Percentiles rank a stretch among this genome's conserved stretches.
Evolutionary conservation across 441 rosid genomes (phyloP).

Genomic region (Aquilaria agallochum): DNA sequence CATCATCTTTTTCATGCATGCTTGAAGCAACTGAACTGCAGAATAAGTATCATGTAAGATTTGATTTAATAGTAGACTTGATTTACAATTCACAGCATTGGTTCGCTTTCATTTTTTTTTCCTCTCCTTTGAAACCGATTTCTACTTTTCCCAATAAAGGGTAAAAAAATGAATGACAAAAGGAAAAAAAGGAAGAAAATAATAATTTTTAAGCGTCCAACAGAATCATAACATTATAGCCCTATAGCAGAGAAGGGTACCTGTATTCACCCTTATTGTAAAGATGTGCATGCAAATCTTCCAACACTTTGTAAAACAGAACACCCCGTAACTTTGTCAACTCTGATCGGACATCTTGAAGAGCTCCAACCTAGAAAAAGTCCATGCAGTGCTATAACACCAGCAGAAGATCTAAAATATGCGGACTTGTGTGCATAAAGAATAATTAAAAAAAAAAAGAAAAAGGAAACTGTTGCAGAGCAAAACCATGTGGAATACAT

Average conservation of each 20-base stretch:
- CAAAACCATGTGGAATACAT: too few relatives aligned
- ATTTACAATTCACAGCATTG: too few relatives aligned
- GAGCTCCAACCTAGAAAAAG: slow-evolving; percentile 86
- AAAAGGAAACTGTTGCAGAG: too few relatives aligned
- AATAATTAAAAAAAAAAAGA: background rate
- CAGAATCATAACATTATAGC: background rate
- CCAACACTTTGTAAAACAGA: slow-evolving; percentile 81
- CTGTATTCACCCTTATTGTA: slow-evolving; percentile 97
- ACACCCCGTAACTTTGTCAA: slow-evolving; percentile 84
- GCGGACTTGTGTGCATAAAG: slow-evolving; percentile 3
- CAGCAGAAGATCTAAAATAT: slow-evolving; percentile 11
- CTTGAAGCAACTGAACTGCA: slow-evolving; percentile 78
- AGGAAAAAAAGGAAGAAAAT: too few relatives aligned
- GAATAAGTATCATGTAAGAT: slow-evolving; percentile 1
- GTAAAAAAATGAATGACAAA: too few relatives aligned
- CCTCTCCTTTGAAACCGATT: too few relatives aligned
- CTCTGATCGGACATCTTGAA: slow-evolving; percentile 99
- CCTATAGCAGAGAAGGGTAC: slow-evolving; percentile 27
- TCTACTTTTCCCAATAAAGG: too few relatives aligned
- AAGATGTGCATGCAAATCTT: slow-evolving; percentile 95
- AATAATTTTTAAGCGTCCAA: too few relatives aligned
- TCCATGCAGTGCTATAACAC: slow-evolving; percentile 12
- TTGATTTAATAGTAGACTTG: too few relatives aligned
- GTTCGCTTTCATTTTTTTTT: too few relatives aligned
- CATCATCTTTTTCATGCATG: slow-evolving; percentile 84